phyloP scores from a whole-genome alignment of 768 basidiomycete species.

The Kwoniella sp. region DNA sequence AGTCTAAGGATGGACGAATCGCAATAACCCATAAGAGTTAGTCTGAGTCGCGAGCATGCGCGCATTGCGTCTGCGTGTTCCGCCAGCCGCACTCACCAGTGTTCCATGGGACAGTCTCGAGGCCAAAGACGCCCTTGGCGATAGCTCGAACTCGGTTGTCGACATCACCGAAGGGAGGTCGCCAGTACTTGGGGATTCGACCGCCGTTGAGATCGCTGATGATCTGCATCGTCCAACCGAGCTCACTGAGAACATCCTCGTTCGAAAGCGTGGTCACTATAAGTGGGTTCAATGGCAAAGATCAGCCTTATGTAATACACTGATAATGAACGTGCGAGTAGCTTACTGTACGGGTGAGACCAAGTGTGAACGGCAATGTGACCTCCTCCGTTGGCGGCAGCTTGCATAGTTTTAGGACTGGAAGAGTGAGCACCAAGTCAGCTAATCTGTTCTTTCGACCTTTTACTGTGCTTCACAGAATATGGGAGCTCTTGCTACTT shows the following conservation, averaged over 20 bases:
- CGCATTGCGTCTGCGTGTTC: no score
- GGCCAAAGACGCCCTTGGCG: conserved; percentile 80
- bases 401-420: conserved; percentile 61
- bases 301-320: no score
- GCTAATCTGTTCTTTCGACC: neutral
- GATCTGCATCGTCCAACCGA: conserved; percentile 79
- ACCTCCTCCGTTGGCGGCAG: conserved; percentile 59
- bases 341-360: conserved; percentile 55
- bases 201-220: conserved; percentile 81
- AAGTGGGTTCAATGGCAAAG: neutral
- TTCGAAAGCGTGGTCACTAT: conserved; percentile 61
- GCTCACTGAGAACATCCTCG: conserved; percentile 68
- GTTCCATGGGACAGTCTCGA: conserved; percentile 88
- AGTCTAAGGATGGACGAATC: conserved; percentile 59
- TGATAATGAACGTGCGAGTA: no score
- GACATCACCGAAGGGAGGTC: conserved; percentile 59
- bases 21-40: neutral
- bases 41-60: no score
- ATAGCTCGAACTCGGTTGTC: conserved; percentile 83
- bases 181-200: conserved; percentile 72
- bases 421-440: conserved; percentile 47
- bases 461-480: neutral
- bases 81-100: conserved; percentile 66
- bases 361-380: conserved; percentile 57
- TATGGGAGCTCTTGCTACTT: conserved; percentile 3